Evolutionary conservation across 768 basidiomycete species (phyloP).

Genomic region (Krasilnikovozyma curviuscula): DNA sequence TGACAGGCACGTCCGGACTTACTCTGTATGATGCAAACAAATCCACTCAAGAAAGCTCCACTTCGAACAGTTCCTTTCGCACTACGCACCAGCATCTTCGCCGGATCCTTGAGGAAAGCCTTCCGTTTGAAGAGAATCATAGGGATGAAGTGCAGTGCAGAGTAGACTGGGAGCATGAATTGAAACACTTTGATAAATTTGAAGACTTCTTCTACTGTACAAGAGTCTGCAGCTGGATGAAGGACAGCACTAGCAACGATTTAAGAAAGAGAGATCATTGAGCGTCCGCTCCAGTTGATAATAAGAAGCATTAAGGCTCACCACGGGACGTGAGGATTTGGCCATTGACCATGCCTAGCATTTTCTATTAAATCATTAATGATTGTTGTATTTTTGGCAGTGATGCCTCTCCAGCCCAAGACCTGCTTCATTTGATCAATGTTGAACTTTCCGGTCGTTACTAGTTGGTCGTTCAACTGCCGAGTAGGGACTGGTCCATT

Average conservation of each 20-base stretch:
- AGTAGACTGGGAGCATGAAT: conserved; percentile 7
- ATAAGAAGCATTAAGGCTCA: too few relatives aligned
- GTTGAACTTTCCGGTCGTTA: too few relatives aligned
- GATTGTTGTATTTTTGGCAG: too few relatives aligned
- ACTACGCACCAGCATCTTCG: not conserved
- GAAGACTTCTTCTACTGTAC: not conserved
- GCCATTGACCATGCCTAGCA: too few relatives aligned
- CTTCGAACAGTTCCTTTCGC: not conserved
- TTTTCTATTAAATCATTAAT: too few relatives aligned
- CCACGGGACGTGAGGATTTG: too few relatives aligned
- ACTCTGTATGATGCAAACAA: conserved; percentile 3
- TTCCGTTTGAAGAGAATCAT: conserved; percentile 5
- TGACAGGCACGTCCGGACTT: not conserved
- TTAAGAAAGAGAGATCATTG: too few relatives aligned
- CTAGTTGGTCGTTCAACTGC: too few relatives aligned
- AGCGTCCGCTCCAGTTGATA: too few relatives aligned
- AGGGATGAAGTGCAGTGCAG: conserved; percentile 6
- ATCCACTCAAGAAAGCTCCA: not conserved
- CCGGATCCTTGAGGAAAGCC: not conserved
- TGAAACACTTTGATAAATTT: conserved; percentile 7
- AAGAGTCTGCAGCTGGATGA: conserved; percentile 1
- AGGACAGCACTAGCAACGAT: conserved; percentile 1
- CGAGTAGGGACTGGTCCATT: too few relatives aligned
- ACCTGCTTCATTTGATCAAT: too few relatives aligned
- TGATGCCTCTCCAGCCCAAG: too few relatives aligned